Evolutionary conservation across 2,329 filamentous ascomycete species (phyloP).

Genomic region (Fusarium illudens): DNA sequence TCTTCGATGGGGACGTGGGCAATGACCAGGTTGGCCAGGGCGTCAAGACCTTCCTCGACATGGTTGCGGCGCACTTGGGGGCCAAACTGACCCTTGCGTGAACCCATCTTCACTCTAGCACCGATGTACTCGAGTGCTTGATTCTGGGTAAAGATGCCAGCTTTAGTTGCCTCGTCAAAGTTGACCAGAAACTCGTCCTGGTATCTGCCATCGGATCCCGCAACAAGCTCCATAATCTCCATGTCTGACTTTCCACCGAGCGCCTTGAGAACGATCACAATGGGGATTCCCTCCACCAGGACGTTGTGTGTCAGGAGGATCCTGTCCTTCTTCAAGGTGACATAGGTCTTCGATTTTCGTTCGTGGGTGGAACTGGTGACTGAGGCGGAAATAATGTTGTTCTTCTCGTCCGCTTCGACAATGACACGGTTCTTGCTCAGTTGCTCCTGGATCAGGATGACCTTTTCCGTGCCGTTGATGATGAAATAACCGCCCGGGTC

Average conservation of each 20-base stretch:
- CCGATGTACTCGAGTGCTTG: slow-evolving; percentile 96
- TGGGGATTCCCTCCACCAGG: slow-evolving; percentile 90
- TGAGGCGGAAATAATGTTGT: slow-evolving; percentile 91
- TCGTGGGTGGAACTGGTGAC: slow-evolving; percentile 98
- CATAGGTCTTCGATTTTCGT: slow-evolving; percentile 96
- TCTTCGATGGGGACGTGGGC: slow-evolving; percentile 93
- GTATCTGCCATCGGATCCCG: slow-evolving; percentile 85
- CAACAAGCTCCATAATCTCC: slow-evolving; percentile 91
- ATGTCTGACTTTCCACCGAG: slow-evolving; percentile 94
- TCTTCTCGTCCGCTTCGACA: slow-evolving; percentile 91
- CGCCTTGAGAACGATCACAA: slow-evolving; percentile 91
- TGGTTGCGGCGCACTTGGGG: slow-evolving; percentile 75
- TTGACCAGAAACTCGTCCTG: slow-evolving; percentile 96
- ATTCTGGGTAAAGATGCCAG: slow-evolving; percentile 89
- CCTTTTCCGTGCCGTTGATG: slow-evolving; percentile 96
- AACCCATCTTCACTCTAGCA: slow-evolving; percentile 84
- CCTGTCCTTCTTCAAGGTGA: slow-evolving; percentile 91
- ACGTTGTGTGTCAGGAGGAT: slow-evolving; percentile 94
- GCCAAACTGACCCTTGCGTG: slow-evolving; percentile 65
- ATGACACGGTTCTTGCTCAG: slow-evolving; percentile 99
- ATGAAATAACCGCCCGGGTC: slow-evolving; percentile 99
- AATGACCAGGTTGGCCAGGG: slow-evolving; percentile 89
- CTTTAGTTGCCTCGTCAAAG: slow-evolving; percentile 88
- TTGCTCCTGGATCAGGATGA: slow-evolving; percentile 98
- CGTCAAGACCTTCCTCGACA: slow-evolving; percentile 91